Evolutionary conservation across 2,329 filamentous ascomycete species (phyloP).

Genomic region (Colletotrichum liriopes): DNA sequence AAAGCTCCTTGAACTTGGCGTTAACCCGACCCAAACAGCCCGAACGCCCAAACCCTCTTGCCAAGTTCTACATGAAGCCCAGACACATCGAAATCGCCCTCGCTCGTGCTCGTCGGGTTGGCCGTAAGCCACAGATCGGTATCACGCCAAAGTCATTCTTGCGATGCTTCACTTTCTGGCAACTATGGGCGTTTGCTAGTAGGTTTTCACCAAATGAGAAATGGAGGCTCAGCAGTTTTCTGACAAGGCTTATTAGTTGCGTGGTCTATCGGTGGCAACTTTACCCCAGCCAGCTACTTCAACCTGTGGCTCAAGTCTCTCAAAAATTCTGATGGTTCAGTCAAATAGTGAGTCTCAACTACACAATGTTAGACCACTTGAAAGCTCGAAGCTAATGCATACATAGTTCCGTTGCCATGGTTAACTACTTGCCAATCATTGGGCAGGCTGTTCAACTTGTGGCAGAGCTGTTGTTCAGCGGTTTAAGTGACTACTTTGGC

Average conservation of each 20-base stretch:
- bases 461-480: constrained; percentile 26
- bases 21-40: background rate
- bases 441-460: constrained; percentile 32
- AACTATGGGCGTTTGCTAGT: constrained; percentile 33
- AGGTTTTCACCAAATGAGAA: background rate
- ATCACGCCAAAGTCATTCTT: constrained; percentile 32
- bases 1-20: too few species aligned
- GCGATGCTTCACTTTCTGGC: constrained; percentile 34
- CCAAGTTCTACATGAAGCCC: constrained; percentile 30
- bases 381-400: background rate
- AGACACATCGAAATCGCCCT: constrained; percentile 32
- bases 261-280: constrained; percentile 35
- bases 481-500: constrained; percentile 31
- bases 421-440: constrained; percentile 31
- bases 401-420: constrained; percentile 23
- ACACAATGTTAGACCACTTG: background rate
- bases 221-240: background rate
- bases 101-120: constrained; percentile 12
- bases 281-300: constrained; percentile 31
- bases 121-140: constrained; percentile 34
- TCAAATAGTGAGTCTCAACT: constrained; percentile 14
- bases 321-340: constrained; percentile 25
- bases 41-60: constrained; percentile 25
- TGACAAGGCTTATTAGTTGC: constrained; percentile 3
- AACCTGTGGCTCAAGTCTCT: constrained; percentile 33